Percentiles rank a stretch among this genome's conserved stretches.
phyloP scores from a whole-genome alignment of 345 rosid genomes.

The Lagerstroemia speciosa region DNA sequence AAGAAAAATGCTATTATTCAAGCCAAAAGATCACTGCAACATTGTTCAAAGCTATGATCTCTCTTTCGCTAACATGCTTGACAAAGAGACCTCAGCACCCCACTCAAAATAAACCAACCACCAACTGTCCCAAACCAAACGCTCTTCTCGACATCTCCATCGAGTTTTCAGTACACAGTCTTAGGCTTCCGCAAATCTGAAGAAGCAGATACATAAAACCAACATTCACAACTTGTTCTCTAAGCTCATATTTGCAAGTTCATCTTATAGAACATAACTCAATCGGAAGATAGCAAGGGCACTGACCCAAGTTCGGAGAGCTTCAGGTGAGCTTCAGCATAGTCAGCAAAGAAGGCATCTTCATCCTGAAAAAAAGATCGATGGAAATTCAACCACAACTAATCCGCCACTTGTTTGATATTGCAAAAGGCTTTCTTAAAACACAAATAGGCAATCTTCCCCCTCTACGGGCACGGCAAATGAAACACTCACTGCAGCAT shows the following conservation, averaged over 20 bases:
- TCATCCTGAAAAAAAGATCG: slow-evolving; percentile 48
- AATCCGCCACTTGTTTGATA: neutral
- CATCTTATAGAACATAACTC: neutral
- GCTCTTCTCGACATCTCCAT: neutral
- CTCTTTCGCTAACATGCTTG: neutral
- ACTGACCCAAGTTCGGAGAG: slow-evolving; percentile 93
- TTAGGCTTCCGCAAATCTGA: slow-evolving; percentile 62
- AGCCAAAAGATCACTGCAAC: neutral
- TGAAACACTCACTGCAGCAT: slow-evolving; percentile 48
- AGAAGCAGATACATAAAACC: neutral
- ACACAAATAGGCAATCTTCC: no score
- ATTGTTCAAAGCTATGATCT: neutral
- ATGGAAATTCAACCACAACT: neutral
- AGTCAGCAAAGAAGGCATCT: slow-evolving; percentile 85
- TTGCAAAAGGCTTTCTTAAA: neutral
- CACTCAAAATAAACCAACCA: neutral
- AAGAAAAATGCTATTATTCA: neutral
- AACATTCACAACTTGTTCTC: neutral
- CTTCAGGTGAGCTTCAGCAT: slow-evolving; percentile 67
- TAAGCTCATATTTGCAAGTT: neutral
- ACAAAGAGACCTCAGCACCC: neutral
- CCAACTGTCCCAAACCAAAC: neutral
- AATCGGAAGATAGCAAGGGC: neutral
- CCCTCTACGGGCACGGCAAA: neutral
- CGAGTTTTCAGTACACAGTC: neutral